These are phyloP conservation scores for Helichrysum umbraculigerum DNA, from an alignment of 129 eudicot species.

Conservation along the genomic window DNA sequence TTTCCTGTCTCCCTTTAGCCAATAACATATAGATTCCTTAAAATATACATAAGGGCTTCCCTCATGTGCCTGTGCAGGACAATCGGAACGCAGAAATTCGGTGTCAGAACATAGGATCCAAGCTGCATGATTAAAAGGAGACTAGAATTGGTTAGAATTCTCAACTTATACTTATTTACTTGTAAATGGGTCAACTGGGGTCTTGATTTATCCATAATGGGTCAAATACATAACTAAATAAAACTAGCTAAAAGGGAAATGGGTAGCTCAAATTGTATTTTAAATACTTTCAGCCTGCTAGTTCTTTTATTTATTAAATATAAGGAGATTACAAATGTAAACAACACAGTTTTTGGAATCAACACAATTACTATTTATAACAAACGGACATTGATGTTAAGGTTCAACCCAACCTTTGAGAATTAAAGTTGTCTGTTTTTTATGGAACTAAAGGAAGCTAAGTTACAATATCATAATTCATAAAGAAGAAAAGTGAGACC, in stretches of 20 bases:
- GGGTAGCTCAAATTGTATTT: background rate
- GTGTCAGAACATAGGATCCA: background rate
- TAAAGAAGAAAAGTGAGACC: constrained; percentile 23
- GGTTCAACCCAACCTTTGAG: background rate
- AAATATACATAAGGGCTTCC: background rate
- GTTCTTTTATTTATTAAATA: background rate
- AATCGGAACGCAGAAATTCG: background rate
- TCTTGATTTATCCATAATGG: background rate
- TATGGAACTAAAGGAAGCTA: background rate
- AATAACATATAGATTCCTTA: background rate
- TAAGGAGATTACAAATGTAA: background rate
- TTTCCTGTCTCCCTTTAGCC: background rate
- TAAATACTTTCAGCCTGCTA: background rate
- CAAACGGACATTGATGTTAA: background rate
- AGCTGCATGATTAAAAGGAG: constrained; percentile 7
- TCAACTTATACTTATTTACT: background rate
- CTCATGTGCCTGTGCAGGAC: constrained; percentile 12
- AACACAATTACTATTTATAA: background rate
- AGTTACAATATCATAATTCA: background rate
- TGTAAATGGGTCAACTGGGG: background rate
- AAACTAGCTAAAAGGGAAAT: background rate
- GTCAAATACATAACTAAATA: background rate
- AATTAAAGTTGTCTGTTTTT: background rate
- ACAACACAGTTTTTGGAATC: background rate
- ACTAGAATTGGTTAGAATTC: background rate